Conservation (phyloP, 192 early-diverging fungal genomes). For the Geranomyces michiganensis region DNA sequence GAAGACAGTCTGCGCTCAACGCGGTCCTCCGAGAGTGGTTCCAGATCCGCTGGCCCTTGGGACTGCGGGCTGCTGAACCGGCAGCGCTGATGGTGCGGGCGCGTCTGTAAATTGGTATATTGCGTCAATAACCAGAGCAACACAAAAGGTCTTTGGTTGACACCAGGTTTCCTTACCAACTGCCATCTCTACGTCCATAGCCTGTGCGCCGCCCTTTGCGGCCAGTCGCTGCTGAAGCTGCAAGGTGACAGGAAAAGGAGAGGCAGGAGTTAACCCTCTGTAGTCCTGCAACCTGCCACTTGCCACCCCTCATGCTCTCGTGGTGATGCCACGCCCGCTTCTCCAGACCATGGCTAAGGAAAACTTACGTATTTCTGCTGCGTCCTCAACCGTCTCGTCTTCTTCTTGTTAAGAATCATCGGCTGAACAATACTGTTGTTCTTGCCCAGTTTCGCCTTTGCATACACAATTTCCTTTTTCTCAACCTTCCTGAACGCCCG, state of each 20-base stretch:
- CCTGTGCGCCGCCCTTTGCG: background rate
- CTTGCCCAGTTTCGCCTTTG: slow-evolving; percentile 20
- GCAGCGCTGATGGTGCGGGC: slow-evolving; percentile 1
- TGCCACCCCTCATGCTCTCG: too few relatives aligned
- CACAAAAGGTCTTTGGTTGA: background rate
- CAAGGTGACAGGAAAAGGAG: background rate
- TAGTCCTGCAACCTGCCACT: too few relatives aligned
- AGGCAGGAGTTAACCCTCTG: too few relatives aligned
- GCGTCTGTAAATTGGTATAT: background rate
- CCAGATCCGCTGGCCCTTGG: background rate
- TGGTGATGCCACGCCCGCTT: too few relatives aligned
- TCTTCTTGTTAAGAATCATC: slow-evolving; percentile 29
- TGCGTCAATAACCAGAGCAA: background rate
- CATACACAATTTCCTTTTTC: slow-evolving; percentile 18
- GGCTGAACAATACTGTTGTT: slow-evolving; percentile 20
- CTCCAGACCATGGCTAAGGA: background rate
- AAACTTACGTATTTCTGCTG: slow-evolving; percentile 8
- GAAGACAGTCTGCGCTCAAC: background rate
- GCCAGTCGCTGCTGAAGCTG: slow-evolving; percentile 5
- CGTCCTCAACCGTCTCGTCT: slow-evolving; percentile 13
- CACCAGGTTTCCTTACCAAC: background rate
- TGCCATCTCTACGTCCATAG: slow-evolving; percentile 21
- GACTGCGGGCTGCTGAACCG: background rate
- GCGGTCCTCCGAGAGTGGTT: background rate
- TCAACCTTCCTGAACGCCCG: slow-evolving; percentile 15